phyloP scores from a whole-genome alignment of 176 grass and related monocot genomes.

The Cymbopogon citratus region DNA sequence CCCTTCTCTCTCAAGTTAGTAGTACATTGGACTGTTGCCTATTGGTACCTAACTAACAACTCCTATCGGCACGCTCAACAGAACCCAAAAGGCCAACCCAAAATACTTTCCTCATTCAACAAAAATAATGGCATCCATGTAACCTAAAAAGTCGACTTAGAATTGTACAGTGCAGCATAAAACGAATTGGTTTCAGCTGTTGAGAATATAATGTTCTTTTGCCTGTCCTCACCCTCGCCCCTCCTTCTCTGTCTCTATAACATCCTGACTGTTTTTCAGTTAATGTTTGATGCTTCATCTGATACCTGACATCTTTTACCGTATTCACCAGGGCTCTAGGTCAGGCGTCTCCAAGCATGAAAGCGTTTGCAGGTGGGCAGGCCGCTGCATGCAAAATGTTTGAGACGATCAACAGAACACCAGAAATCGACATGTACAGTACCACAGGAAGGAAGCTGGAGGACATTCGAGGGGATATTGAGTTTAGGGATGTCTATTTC shows the following conservation, averaged over 20 bases:
- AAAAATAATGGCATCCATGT: constrained; percentile 9
- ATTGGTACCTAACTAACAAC: constrained; percentile 33
- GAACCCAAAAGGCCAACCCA: constrained; percentile 15
- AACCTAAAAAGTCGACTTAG: neutral
- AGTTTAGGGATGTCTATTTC: constrained; percentile 70
- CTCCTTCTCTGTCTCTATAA: neutral
- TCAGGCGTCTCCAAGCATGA: constrained; percentile 81
- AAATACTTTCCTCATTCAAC: neutral
- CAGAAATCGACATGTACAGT: constrained; percentile 69
- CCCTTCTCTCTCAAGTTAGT: constrained; percentile 33
- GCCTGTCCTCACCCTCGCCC: neutral
- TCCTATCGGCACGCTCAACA: constrained; percentile 20
- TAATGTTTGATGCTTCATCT: neutral
- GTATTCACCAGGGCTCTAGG: constrained; percentile 67
- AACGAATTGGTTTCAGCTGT: neutral
- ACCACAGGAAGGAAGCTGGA: constrained; percentile 52
- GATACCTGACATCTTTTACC: neutral
- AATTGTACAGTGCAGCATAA: neutral
- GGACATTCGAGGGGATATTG: constrained; percentile 80
- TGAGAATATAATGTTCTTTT: neutral
- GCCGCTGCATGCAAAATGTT: constrained; percentile 92
- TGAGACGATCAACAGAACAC: constrained; percentile 79
- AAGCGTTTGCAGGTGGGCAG: constrained; percentile 79
- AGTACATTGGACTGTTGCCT: neutral
- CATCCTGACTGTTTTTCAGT: neutral